Percentiles rank a stretch among this genome's conserved stretches.
phyloP scores from a whole-genome alignment of 495 filamentous ascomycete genomes.

The Neurospora sp. region DNA sequence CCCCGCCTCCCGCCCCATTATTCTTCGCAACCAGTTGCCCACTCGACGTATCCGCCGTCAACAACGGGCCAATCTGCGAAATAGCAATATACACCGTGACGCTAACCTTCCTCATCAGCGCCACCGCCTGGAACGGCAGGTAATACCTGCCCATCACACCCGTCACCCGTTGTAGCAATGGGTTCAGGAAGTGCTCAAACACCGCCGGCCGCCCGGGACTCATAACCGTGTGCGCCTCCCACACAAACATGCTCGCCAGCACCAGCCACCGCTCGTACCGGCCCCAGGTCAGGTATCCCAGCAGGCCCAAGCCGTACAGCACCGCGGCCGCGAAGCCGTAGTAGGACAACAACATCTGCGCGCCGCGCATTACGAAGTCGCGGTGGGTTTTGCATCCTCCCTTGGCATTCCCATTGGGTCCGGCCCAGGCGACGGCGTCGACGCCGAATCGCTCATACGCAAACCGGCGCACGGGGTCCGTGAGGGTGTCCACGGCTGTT shows the following conservation, averaged over 20 bases:
- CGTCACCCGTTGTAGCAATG: slow-evolving; percentile 41
- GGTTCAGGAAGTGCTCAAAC: slow-evolving; percentile 50
- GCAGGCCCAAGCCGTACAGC: slow-evolving; percentile 57
- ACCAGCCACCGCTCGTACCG: slow-evolving; percentile 85
- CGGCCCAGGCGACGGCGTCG: slow-evolving; percentile 47
- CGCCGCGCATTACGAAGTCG: slow-evolving; percentile 62
- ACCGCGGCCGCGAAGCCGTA: slow-evolving; percentile 53
- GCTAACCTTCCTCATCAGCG: slow-evolving; percentile 63
- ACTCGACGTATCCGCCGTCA: slow-evolving; percentile 29
- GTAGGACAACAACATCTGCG: slow-evolving; percentile 46
- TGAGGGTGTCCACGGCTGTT: slow-evolving; percentile 71
- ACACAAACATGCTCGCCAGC: slow-evolving; percentile 53
- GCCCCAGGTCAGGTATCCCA: slow-evolving; percentile 78
- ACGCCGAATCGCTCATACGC: slow-evolving; percentile 92
- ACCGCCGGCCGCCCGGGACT: slow-evolving; percentile 49
- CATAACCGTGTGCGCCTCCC: slow-evolving; percentile 67
- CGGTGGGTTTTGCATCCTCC: slow-evolving; percentile 49
- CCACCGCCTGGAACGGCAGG: slow-evolving; percentile 79
- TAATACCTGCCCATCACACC: slow-evolving; percentile 46
- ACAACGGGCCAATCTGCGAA: slow-evolving; percentile 64
- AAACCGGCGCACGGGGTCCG: slow-evolving; percentile 69
- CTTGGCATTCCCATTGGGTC: slow-evolving; percentile 16
- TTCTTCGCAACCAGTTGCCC: slow-evolving; percentile 15
- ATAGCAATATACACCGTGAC: slow-evolving; percentile 86
- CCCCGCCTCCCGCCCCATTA: slow-evolving; percentile 14